Evolutionary conservation across 352 stramenopile species (phyloP), one percentile per base, ranked within the genome.

Genomic region (Phytophthora citrophthora): DNA sequence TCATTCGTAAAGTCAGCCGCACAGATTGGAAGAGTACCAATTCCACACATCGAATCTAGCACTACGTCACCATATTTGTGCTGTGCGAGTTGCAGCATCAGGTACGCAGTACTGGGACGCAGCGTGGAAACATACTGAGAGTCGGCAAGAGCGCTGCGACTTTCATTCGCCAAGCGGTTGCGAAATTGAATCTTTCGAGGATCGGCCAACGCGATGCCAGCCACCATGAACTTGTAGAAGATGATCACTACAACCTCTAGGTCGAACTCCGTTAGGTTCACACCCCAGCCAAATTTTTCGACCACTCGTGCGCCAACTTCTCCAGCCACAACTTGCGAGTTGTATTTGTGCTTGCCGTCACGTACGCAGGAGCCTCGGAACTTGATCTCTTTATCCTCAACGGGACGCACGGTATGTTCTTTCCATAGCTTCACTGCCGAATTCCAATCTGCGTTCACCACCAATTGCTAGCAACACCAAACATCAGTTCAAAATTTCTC

Each of bases 41-140:
- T 83, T 29, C 86, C 86, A 31, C 86, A 94, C 86, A 94, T 94
- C 9, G 83, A 89, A 52, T 94, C 86, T 16, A 91, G 54, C n/a
- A 91, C 56, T 5, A 93, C 44, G 32, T 94, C 83, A n/a, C 86
- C 86, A 6, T 64, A 51, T 10, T 77, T 51, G 50, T 81, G 85
- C 34, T 86, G 26, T 0, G 78, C 83, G 15, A 94, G 70, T 47
- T 88, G 77, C 29, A 91, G 67, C 74, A 94, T 86, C n/a, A 93
- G 61, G 46, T 79, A 93, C 49, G 86, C 77, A 31, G 86, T 94
- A 40, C 83, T 93, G 1, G 86, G 86, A 15, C 86, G 82, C 46
- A 94, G 56, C 24, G 86, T 94, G 5, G 86, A 94, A 29, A 91
- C 60, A 56, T 93, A 94, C 31, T 90, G 43, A n/a, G 79, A 67